These are phyloP conservation scores for grape (Vitis vinifera) DNA, from an alignment of 164 flowering plant species.

Conservation along the genomic window DNA sequence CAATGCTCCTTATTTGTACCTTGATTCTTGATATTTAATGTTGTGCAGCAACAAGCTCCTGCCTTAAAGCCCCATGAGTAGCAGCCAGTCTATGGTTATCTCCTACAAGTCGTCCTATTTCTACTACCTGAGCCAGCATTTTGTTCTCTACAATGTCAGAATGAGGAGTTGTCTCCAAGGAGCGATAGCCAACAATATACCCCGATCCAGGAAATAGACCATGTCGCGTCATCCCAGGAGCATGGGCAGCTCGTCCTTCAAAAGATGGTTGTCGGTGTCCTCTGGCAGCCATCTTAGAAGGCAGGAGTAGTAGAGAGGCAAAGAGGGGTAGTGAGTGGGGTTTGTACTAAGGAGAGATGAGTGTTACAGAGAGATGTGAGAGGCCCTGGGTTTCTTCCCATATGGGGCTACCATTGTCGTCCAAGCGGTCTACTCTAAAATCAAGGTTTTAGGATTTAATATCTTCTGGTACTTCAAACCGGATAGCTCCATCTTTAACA, in stretches of 20 bases:
- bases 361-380: too few species aligned
- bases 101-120: slow-evolving; percentile 55
- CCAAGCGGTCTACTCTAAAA: too few species aligned
- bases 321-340: too few species aligned
- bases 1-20: slow-evolving; percentile 63
- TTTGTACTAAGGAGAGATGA: too few species aligned
- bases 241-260: slow-evolving; percentile 45
- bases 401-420: too few species aligned
- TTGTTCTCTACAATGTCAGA: slow-evolving; percentile 52
- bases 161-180: slow-evolving; percentile 32
- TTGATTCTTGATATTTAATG: slow-evolving; percentile 57
- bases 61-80: slow-evolving; percentile 48
- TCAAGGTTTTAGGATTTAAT: too few species aligned
- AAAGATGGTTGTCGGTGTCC: slow-evolving; percentile 37
- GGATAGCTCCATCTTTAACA: too few species aligned
- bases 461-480: too few species aligned
- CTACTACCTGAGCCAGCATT: slow-evolving; percentile 57
- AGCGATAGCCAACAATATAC: slow-evolving; percentile 25
- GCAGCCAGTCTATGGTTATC: slow-evolving; percentile 76
- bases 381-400: too few species aligned
- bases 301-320: too few species aligned
- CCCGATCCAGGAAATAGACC: slow-evolving; percentile 49
- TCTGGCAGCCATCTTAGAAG: slow-evolving; percentile 49
- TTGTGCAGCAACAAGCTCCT: slow-evolving; percentile 58
- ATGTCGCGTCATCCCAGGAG: slow-evolving; percentile 64